These are phyloP conservation scores for Gloeophyllum trabeum DNA, from an alignment of 768 basidiomycete species.

Conservation along the genomic window DNA sequence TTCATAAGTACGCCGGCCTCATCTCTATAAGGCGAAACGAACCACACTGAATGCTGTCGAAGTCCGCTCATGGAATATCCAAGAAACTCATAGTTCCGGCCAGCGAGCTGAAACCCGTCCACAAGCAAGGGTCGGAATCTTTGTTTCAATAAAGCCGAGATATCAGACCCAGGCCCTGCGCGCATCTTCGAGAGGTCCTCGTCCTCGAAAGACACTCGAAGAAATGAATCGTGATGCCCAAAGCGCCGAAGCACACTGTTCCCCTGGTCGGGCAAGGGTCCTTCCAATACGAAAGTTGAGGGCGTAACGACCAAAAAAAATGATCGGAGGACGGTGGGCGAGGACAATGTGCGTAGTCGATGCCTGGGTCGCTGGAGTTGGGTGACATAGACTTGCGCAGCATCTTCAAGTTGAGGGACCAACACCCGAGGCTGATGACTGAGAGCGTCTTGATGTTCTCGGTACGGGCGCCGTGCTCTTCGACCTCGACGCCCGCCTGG, in stretches of 20 bases:
- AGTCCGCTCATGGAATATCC: conserved; percentile 45
- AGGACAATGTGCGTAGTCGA: background rate
- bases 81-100: conserved; percentile 32
- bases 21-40: conserved; percentile 30
- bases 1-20: conserved; percentile 2
- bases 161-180: conserved; percentile 18
- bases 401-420: background rate
- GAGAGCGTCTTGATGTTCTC: background rate
- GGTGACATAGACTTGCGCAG: background rate
- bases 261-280: conserved; percentile 24
- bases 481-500: background rate
- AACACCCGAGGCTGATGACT: background rate
- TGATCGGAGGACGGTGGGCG: background rate
- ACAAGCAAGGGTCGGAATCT: conserved; percentile 24
- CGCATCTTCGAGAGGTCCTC: conserved; percentile 28
- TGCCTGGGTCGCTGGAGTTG: background rate
- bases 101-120: conserved; percentile 26
- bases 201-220: conserved; percentile 37
- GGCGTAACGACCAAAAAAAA: background rate
- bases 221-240: conserved; percentile 26
- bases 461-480: background rate
- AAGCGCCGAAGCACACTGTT: conserved; percentile 28
- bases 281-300: background rate
- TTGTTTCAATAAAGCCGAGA: conserved; percentile 17
- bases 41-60: conserved; percentile 36